Percentiles rank a stretch among this genome's conserved stretches.
Conservation (phyloP, 805 yeast genomes). For the Wickerhamiella slavikovae region DNA sequence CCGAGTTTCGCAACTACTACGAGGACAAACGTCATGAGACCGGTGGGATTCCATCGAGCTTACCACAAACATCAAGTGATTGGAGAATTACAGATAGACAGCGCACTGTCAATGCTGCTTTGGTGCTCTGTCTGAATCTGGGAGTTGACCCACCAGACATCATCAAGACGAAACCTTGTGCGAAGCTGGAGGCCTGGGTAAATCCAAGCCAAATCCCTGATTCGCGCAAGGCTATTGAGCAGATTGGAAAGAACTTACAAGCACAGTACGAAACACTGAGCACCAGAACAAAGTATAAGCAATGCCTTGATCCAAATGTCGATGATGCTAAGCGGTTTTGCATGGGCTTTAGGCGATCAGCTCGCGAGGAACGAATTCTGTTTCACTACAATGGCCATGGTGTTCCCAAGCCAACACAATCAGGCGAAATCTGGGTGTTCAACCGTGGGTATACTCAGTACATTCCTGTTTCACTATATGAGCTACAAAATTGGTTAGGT, state of each 20-base stretch:
- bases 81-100: conserved; percentile 91
- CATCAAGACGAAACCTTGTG: conserved; percentile 80
- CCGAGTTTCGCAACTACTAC: conserved; percentile 61
- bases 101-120: conserved; percentile 82
- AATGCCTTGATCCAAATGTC: conserved; percentile 80
- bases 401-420: conserved; percentile 88
- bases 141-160: conserved; percentile 98
- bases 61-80: conserved; percentile 29
- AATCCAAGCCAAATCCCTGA: conserved; percentile 71
- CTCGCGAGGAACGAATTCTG: conserved; percentile 79
- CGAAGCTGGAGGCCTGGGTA: conserved; percentile 80
- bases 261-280: conserved; percentile 77
- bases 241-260: conserved; percentile 75
- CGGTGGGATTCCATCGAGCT: conserved; percentile 48
- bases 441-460: conserved; percentile 94
- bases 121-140: conserved; percentile 71
- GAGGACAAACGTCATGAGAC: conserved; percentile 87
- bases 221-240: conserved; percentile 76
- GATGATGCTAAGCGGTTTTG: conserved; percentile 89
- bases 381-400: conserved; percentile 98
- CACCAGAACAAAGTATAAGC: conserved; percentile 73
- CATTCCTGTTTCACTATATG: conserved; percentile 89
- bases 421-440: conserved; percentile 97
- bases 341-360: conserved; percentile 67
- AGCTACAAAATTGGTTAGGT: conserved; percentile 90